phyloP scores from a whole-genome alignment of 192 early-diverging fungal species.

The Backusella sp. region DNA sequence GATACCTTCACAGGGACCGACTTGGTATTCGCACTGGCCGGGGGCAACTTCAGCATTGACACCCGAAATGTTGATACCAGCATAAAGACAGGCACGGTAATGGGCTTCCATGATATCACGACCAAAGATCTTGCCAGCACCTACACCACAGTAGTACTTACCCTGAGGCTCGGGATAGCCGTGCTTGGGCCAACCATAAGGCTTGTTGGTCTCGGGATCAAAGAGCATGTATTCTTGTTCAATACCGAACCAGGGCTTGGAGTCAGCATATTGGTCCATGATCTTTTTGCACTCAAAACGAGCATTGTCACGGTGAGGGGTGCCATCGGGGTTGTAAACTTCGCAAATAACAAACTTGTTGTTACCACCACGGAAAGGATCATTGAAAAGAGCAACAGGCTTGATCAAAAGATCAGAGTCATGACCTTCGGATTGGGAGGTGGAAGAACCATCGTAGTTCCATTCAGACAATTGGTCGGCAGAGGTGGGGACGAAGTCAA shows the following conservation, averaged over 20 bases:
- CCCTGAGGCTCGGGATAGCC: slow-evolving; percentile 56
- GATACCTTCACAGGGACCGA: slow-evolving; percentile 57
- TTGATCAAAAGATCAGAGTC: slow-evolving; percentile 54
- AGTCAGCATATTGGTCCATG: slow-evolving; percentile 38
- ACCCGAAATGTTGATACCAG: slow-evolving; percentile 51
- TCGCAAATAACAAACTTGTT: slow-evolving; percentile 56
- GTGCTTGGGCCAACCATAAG: slow-evolving; percentile 54
- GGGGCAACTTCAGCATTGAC: slow-evolving; percentile 46
- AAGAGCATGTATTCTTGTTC: slow-evolving; percentile 58
- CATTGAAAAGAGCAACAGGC: slow-evolving; percentile 46
- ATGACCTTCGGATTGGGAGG: slow-evolving; percentile 51
- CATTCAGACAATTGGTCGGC: slow-evolving; percentile 46
- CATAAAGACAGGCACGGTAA: slow-evolving; percentile 54
- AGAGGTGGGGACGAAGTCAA: slow-evolving; percentile 28
- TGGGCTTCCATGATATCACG: slow-evolving; percentile 62
- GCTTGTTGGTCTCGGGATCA: slow-evolving; percentile 42
- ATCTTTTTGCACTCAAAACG: slow-evolving; percentile 39
- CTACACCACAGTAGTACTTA: slow-evolving; percentile 58
- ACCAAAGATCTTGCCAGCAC: slow-evolving; percentile 49
- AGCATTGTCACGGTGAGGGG: slow-evolving; percentile 51
- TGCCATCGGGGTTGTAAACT: slow-evolving; percentile 54
- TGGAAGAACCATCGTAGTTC: slow-evolving; percentile 62
- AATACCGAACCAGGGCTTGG: slow-evolving; percentile 55
- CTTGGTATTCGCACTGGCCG: slow-evolving; percentile 57
- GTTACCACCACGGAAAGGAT: slow-evolving; percentile 54